Evolutionary conservation across 768 basidiomycete species (phyloP).

Genomic region (Sistotremastrum suecicum): DNA sequence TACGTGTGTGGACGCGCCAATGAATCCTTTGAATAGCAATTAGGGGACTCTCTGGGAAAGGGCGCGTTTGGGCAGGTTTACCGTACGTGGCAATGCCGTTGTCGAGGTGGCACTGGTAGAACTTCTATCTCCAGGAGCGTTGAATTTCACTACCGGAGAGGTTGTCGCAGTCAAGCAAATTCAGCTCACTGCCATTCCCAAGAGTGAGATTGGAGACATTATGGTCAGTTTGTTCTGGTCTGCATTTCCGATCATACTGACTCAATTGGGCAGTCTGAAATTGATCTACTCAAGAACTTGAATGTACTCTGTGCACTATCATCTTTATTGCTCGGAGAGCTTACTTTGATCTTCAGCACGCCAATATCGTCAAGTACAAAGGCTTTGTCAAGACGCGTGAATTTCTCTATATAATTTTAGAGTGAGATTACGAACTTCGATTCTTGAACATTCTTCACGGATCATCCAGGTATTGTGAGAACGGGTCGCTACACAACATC

Average conservation of each 20-base stretch:
- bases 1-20: no score
- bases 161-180: slow-evolving; percentile 99
- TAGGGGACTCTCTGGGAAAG: slow-evolving; percentile 91
- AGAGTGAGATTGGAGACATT: slow-evolving; percentile 88
- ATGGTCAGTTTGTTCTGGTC: slow-evolving; percentile 47
- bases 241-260: background rate
- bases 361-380: slow-evolving; percentile 98
- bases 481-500: slow-evolving; percentile 90
- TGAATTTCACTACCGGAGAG: slow-evolving; percentile 95
- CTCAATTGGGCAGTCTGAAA: slow-evolving; percentile 58
- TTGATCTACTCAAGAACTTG: slow-evolving; percentile 92
- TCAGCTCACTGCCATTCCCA: slow-evolving; percentile 84
- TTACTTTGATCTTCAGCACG: slow-evolving; percentile 40
- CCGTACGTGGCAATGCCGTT: slow-evolving; percentile 37
- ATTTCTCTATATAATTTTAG: slow-evolving; percentile 91
- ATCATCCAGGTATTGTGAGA: slow-evolving; percentile 79
- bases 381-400: slow-evolving; percentile 93
- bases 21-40: slow-evolving; percentile 44
- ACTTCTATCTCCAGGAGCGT: slow-evolving; percentile 39
- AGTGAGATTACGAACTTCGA: slow-evolving; percentile 34
- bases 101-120: background rate
- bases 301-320: slow-evolving; percentile 39
- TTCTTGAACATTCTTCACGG: background rate
- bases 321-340: slow-evolving; percentile 3
- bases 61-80: slow-evolving; percentile 97